Base-by-base conservation (phyloP, 1,284 basidiomycete genomes). In the Sanghuangporus baumii region DNA sequence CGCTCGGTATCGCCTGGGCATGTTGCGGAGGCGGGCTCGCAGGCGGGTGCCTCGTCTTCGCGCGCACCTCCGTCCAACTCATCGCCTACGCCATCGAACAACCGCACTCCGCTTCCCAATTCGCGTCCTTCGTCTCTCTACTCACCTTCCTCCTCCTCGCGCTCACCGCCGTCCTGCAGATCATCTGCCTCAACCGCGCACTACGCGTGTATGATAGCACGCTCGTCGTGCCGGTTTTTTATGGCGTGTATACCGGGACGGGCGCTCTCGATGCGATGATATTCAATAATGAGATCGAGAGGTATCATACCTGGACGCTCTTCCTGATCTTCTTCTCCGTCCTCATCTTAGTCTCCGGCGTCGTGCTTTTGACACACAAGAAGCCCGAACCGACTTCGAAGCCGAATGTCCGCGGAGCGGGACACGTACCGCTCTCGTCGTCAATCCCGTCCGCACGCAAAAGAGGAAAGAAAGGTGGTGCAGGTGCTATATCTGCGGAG, bases 1-100 rank as follows among this genome's bases (percentile, higher is more conserved):
- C 92, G 14, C 81, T 95, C 54, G 95, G 94, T 6, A 91, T 97
- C 57, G 89, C 88, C 0, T 98, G 94, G 94, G 90, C 93, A 1
- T 93, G 93, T 63, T 87, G 87, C 60, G 94, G 94, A 36, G 95
- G 95, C 6, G 87, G 91, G 38, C 78, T 98, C 37, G 93, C 93
- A 1, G 95, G 95, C 2, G 87, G 88, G 48, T 90, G 87, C 74
- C 79, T 98, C 56, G 92, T 98, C 1, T 96, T 97, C 71, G 94
- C 95, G 1, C 96, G 96, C 74, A 91, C 90, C 38, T 84, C 83
- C 38, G 90, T 93, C 63, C 87, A 92, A 70, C 75, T 93, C 16
- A 81, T 92, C 43, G 87, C 89, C 0, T 89, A 89, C 3, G 84
- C 83, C 2, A 1, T 46, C 43, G 43, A 87, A 4, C 88, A 89